phyloP scores from a whole-genome alignment of 257 asterid genomes.

The Haberlea rhodopensis region DNA sequence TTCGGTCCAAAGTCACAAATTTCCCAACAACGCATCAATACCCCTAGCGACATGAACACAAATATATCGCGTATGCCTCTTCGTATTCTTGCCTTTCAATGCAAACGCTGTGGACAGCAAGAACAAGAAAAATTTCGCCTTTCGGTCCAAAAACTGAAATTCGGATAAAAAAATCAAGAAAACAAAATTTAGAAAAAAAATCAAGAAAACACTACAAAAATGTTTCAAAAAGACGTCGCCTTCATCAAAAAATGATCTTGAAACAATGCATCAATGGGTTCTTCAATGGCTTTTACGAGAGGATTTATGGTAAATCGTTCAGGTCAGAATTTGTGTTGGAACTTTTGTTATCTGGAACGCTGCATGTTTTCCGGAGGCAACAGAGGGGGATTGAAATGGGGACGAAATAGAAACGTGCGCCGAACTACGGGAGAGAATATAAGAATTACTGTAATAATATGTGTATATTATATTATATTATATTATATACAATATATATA shows the following conservation, averaged over 20 bases:
- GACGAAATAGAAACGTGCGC: slow-evolving; percentile 38
- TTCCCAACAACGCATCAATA: slow-evolving; percentile 43
- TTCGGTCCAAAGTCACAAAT: slow-evolving; percentile 45
- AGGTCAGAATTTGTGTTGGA: slow-evolving; percentile 46
- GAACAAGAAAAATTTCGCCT: slow-evolving; percentile 31
- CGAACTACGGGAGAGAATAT: slow-evolving; percentile 24
- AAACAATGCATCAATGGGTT: slow-evolving; percentile 27
- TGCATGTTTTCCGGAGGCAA: slow-evolving; percentile 54
- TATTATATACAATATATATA: too few relatives aligned
- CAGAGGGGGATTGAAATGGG: slow-evolving; percentile 31
- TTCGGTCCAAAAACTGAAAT: slow-evolving; percentile 13
- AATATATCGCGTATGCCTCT: slow-evolving; percentile 21
- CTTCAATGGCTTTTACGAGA: slow-evolving; percentile 27
- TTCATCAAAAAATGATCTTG: slow-evolving; percentile 23
- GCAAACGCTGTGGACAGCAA: slow-evolving; percentile 18
- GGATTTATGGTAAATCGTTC: slow-evolving; percentile 30
- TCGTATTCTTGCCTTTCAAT: slow-evolving; percentile 14
- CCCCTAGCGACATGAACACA: slow-evolving; percentile 19
- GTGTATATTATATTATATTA: too few relatives aligned
- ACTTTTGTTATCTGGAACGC: slow-evolving; percentile 63
- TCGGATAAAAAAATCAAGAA: slow-evolving; percentile 2
- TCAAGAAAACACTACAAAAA: background rate
- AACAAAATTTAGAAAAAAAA: background rate
- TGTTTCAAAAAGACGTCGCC: background rate
- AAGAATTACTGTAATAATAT: too few relatives aligned